Base-by-base conservation (phyloP, 495 filamentous ascomycete species). In the Cladorrhinum samala region DNA sequence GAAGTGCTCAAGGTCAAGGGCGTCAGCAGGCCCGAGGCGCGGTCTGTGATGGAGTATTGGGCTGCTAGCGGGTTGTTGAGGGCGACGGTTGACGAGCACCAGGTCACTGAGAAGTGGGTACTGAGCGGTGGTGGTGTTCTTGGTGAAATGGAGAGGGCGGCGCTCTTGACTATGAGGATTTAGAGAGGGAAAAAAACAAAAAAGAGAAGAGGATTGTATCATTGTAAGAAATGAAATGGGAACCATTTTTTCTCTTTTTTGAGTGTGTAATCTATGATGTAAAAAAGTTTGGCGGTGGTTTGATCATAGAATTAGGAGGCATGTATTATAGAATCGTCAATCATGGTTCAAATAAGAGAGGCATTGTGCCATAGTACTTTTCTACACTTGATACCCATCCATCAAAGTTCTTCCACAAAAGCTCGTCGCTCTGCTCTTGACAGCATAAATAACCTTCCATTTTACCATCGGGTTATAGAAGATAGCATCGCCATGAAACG, bases 11-110 rank as follows among this genome's bases (percentile, higher is more conserved):
- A 72, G 11, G 59, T 95, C 20, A 71, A 71, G 23, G 85, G 88
- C 3, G 50, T 96, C 54, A 86, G 73, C 50, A 88, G 82, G 64
- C 69, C 73, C 19, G 91, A 97, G 72, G 83, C 91, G 36, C 80
- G 86, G 49, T 77, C 80, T 1, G 73, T 93, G 58, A 82, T 97
- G 82, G 93, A 96, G 75, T 97, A 96, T 70, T 97, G 90, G 72
- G 91, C 88, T 2, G 79, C 76, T 20, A 95, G 89, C 67, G 93
- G 93, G 16, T 72, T 96, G 60, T 65, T 94, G 62, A 80, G 86
- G 49, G 68, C 79, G 50, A 72, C 67, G 41, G 75, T 95, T 39
- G 85, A 86, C 59, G 85, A 92, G 65, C 71, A 72, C 57, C 79
- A 77, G 55, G 88, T 97, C 24, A 76, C 77, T 37, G 89, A 95